phyloP scores from a whole-genome alignment of 352 stramenopile species.

The Phytophthora tentaculata region DNA sequence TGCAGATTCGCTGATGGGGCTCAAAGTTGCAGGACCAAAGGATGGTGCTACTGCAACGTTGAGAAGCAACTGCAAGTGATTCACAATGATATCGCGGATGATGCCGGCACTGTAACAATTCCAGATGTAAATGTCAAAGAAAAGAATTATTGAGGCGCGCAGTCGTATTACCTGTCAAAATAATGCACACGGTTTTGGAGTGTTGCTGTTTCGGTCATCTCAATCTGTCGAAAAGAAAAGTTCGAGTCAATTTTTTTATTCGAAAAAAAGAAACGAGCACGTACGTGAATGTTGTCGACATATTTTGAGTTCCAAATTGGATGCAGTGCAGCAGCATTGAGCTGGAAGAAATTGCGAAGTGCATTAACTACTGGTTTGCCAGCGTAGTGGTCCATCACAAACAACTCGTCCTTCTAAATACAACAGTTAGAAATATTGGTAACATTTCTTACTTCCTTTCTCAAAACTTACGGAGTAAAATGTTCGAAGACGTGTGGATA shows the following conservation, averaged over 20 bases:
- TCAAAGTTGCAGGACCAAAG: slow-evolving; percentile 20
- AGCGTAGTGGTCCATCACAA: slow-evolving; percentile 91
- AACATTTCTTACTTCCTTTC: background rate
- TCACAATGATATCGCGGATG: slow-evolving; percentile 84
- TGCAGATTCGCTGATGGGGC: slow-evolving; percentile 2
- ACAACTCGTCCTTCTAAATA: slow-evolving; percentile 64
- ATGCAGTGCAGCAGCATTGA: slow-evolving; percentile 46
- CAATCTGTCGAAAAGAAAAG: slow-evolving; percentile 37
- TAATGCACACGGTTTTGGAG: slow-evolving; percentile 65
- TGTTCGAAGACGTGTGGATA: slow-evolving; percentile 47
- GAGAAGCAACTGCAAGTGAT: slow-evolving; percentile 79
- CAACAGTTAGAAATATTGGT: background rate
- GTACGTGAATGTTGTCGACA: slow-evolving; percentile 33
- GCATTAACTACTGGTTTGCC: slow-evolving; percentile 74
- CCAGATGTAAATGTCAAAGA: background rate
- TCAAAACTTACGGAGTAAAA: slow-evolving; percentile 41
- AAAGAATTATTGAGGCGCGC: background rate
- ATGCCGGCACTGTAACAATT: slow-evolving; percentile 55
- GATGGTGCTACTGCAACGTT: slow-evolving; percentile 42
- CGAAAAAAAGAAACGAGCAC: no score
- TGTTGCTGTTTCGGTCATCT: slow-evolving; percentile 76
- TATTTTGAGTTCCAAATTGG: slow-evolving; percentile 38
- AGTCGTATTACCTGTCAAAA: slow-evolving; percentile 63
- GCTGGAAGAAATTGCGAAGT: slow-evolving; percentile 55
- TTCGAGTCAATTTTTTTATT: no score